Conservation (phyloP, 2,329 filamentous ascomycete genomes). For the Diaporthe capsici region DNA sequence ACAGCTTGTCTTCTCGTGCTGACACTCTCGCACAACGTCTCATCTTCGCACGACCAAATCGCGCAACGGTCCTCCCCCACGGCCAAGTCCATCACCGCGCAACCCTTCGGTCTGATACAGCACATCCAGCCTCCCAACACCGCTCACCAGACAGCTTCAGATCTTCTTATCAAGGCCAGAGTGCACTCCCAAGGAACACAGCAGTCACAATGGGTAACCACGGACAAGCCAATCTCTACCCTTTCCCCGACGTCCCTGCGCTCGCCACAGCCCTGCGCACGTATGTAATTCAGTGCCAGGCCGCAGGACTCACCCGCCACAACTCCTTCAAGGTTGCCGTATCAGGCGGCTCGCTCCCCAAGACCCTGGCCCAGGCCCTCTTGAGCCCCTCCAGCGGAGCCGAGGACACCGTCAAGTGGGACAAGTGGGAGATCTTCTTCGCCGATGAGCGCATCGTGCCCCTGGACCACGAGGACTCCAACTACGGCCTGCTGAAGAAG, state of each 20-base stretch:
- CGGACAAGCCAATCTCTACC: conserved; percentile 79
- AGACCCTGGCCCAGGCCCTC: conserved; percentile 87
- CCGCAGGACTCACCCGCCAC: conserved; percentile 84
- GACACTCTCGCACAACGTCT: background rate
- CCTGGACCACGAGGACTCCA: conserved; percentile 92
- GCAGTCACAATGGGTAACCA: conserved; percentile 63
- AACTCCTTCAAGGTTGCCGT: conserved; percentile 90
- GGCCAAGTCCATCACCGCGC: background rate
- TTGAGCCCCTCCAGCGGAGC: conserved; percentile 67
- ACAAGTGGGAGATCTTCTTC: conserved; percentile 98
- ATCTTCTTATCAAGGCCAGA: background rate
- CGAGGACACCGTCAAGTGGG: conserved; percentile 79
- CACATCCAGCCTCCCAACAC: background rate
- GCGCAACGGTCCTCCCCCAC: conserved; percentile 26
- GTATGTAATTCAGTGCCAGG: conserved; percentile 87
- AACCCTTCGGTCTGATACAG: conserved; percentile 18
- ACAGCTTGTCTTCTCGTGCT: conserved; percentile 2
- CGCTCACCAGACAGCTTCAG: background rate
- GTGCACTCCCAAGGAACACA: background rate
- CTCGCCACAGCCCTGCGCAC: conserved; percentile 84
- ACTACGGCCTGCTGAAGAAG: conserved; percentile 88
- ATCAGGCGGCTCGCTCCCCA: conserved; percentile 93
- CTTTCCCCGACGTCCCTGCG: conserved; percentile 77
- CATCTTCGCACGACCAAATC: conserved; percentile 37
- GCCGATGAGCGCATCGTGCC: conserved; percentile 97